Evolutionary conservation across 768 basidiomycete species (phyloP).

Genomic region (Dacryopinax spathularia): DNA sequence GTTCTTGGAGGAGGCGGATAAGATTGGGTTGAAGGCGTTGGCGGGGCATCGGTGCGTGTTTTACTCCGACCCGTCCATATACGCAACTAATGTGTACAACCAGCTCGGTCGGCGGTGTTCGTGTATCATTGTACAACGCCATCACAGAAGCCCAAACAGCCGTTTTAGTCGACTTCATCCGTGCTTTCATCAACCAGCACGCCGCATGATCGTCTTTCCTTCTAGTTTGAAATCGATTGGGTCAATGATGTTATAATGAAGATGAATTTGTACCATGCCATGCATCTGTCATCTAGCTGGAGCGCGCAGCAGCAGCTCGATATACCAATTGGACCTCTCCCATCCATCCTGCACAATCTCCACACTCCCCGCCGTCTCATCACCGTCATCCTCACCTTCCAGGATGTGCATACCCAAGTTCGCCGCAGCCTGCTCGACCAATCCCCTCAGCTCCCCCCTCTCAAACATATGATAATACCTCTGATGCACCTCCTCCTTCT

Average conservation of each 20-base stretch:
- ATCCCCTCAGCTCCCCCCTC: slow-evolving; percentile 52
- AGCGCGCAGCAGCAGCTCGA: slow-evolving; percentile 42
- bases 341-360: slow-evolving; percentile 61
- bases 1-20: slow-evolving; percentile 72
- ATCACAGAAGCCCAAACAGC: slow-evolving; percentile 63
- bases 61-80: background rate
- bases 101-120: slow-evolving; percentile 52
- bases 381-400: background rate
- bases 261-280: no score
- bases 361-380: slow-evolving; percentile 30
- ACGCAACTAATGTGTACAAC: background rate
- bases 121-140: slow-evolving; percentile 82
- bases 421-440: slow-evolving; percentile 49
- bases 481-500: slow-evolving; percentile 43
- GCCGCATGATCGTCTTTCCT: no score
- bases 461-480: slow-evolving; percentile 96
- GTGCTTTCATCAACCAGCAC: slow-evolving; percentile 19
- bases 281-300: background rate
- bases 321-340: slow-evolving; percentile 82
- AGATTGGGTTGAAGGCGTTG: slow-evolving; percentile 63
- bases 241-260: no score
- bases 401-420: slow-evolving; percentile 39
- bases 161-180: slow-evolving; percentile 28
- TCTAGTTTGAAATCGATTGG: no score
- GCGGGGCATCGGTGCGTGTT: slow-evolving; percentile 78